phyloP scores from a whole-genome alignment of 257 asterid genomes.

The Penstemon eatonii region DNA sequence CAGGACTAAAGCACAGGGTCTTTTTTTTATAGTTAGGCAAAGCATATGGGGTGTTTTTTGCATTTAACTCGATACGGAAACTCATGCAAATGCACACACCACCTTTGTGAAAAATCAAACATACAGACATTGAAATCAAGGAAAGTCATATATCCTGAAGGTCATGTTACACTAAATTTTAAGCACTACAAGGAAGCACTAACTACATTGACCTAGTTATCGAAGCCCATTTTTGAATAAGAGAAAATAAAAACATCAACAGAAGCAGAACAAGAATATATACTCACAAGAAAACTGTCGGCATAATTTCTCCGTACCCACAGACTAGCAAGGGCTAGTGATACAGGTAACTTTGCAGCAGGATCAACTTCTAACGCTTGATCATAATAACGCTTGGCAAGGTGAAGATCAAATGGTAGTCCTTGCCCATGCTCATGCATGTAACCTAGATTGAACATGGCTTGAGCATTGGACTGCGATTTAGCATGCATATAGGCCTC shows the following conservation, averaged over 20 bases:
- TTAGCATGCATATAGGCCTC: constrained; percentile 98
- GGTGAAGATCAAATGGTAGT: constrained; percentile 89
- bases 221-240: neutral
- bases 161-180: no score
- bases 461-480: constrained; percentile 95
- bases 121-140: no score
- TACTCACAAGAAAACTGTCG: constrained; percentile 70
- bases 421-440: constrained; percentile 99
- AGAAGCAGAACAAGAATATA: constrained; percentile 15
- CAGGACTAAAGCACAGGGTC: no score
- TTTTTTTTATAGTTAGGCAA: no score
- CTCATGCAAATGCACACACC: no score
- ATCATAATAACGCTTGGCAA: constrained; percentile 97
- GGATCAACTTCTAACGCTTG: constrained; percentile 84
- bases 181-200: no score
- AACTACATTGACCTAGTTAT: no score
- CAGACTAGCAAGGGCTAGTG: constrained; percentile 86
- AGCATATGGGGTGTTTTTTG: no score
- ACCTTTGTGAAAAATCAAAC: no score
- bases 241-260: neutral
- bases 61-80: no score
- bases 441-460: constrained; percentile 96
- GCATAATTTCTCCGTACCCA: constrained; percentile 89
- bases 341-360: constrained; percentile 89
- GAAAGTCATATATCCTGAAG: no score